These are phyloP conservation scores for Colletotrichum liaoningense DNA, from an alignment of 2,329 filamentous ascomycete genomes.

Conservation along the genomic window DNA sequence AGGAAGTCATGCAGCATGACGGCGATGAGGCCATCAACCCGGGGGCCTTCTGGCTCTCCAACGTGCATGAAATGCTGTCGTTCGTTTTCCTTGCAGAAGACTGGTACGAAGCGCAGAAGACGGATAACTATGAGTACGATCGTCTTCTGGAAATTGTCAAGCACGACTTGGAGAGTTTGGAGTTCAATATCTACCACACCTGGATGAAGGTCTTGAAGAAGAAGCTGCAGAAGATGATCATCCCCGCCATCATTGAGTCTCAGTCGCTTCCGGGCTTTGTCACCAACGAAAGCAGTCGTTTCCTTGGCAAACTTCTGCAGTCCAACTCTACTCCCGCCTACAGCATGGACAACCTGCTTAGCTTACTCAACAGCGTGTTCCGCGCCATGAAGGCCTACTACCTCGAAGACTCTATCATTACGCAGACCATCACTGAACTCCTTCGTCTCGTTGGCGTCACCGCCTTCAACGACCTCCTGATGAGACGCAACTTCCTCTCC, in stretches of 20 bases:
- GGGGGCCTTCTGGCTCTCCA: constrained; percentile 98
- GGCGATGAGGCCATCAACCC: constrained; percentile 97
- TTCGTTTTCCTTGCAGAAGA: constrained; percentile 99
- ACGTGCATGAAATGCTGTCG: constrained; percentile 99
- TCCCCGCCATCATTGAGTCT: constrained; percentile 98
- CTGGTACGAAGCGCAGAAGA: constrained; percentile 99
- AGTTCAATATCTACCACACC: constrained; percentile 99
- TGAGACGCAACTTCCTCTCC: constrained; percentile 97
- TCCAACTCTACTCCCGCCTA: constrained; percentile 93
- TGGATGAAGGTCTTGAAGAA: constrained; percentile 99
- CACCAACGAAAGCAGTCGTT: constrained; percentile 97
- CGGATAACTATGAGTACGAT: constrained; percentile 99
- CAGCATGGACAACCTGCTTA: constrained; percentile 99
- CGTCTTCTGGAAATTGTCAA: constrained; percentile 98
- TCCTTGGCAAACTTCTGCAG: constrained; percentile 95
- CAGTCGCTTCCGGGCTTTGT: constrained; percentile 98
- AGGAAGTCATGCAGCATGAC: constrained; percentile 99
- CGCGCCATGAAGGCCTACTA: constrained; percentile 99
- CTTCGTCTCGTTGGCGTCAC: constrained; percentile 94
- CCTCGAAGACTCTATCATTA: constrained; percentile 95
- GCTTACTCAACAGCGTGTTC: constrained; percentile 95
- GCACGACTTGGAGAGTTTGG: constrained; percentile 96
- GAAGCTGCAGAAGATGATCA: constrained; percentile 99
- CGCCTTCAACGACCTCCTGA: constrained; percentile 96
- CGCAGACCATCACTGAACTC: constrained; percentile 93